Conservation (phyloP, 2,329 filamentous ascomycete genomes). For the Cordyceps cateniannulata region DNA sequence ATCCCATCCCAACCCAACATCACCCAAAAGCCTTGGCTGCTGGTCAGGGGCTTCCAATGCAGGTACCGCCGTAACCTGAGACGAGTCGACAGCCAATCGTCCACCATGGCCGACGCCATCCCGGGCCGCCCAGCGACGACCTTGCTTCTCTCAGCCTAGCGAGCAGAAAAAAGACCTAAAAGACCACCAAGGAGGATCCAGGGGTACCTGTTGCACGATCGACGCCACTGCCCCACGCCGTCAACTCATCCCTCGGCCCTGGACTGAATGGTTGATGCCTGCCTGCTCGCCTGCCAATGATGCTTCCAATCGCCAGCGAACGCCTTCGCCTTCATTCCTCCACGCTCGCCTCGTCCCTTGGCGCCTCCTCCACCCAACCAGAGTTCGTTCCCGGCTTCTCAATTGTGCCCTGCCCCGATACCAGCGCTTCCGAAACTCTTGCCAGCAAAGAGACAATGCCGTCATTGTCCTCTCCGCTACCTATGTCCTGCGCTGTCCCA, state of each 20-base stretch:
- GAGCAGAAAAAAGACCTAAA: not conserved
- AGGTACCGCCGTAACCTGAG: conserved; percentile 26
- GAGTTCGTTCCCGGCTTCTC: not conserved
- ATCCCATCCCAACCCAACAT: not conserved
- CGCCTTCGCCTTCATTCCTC: not conserved
- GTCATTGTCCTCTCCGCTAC: not conserved
- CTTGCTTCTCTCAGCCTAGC: conserved; percentile 1
- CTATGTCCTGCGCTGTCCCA: not conserved
- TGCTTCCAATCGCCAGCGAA: not conserved
- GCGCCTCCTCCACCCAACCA: not conserved
- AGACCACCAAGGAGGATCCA: not conserved
- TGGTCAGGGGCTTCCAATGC: conserved; percentile 17
- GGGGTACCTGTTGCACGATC: conserved; percentile 9
- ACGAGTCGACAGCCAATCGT: conserved; percentile 28
- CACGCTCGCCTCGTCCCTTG: not conserved
- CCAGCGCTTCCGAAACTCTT: not conserved
- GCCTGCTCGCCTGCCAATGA: not conserved
- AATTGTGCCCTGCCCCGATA: not conserved
- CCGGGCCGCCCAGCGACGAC: not conserved
- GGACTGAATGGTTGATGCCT: no score
- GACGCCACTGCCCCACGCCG: conserved; percentile 4
- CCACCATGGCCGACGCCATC: conserved; percentile 9
- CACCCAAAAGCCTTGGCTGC: not conserved
- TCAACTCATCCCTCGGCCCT: not conserved
- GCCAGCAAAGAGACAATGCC: not conserved